phyloP scores from a whole-genome alignment of 208 protist genomes.

The Naegleria lovaniensis region DNA sequence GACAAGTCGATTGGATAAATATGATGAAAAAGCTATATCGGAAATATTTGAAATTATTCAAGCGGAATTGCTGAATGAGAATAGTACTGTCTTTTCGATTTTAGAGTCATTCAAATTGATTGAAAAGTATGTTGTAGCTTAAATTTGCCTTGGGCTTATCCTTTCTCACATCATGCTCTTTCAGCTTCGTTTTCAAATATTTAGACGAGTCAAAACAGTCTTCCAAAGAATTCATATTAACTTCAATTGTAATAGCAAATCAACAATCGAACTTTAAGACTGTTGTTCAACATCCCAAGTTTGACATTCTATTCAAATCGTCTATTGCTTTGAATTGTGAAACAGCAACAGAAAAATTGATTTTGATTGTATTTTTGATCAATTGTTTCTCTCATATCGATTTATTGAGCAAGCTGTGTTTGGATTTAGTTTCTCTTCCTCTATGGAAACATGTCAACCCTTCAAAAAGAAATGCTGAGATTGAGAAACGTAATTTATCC shows the following conservation, averaged over 20 bases:
- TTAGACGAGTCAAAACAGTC: neutral
- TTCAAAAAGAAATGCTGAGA: neutral
- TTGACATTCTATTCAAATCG: neutral
- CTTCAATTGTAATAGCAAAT: neutral
- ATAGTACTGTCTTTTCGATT: neutral
- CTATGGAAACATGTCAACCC: neutral
- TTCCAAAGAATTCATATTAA: neutral
- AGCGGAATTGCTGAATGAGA: neutral
- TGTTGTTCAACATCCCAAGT: neutral
- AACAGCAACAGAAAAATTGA: neutral
- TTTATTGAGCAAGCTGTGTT: neutral
- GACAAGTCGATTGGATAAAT: neutral
- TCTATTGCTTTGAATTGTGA: neutral
- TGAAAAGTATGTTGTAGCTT: neutral
- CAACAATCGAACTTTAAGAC: neutral
- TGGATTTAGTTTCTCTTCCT: neutral
- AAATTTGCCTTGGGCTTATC: neutral
- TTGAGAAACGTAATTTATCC: neutral
- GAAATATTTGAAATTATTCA: neutral
- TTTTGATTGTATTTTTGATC: neutral
- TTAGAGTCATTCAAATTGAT: neutral
- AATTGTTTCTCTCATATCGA: neutral
- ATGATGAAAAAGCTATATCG: neutral
- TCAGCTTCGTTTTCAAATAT: neutral
- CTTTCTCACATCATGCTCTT: neutral